Percentiles rank a stretch among this genome's conserved stretches.
Conservation (phyloP, 2,329 filamentous ascomycete genomes). For the Diaporthe aspalathi region DNA sequence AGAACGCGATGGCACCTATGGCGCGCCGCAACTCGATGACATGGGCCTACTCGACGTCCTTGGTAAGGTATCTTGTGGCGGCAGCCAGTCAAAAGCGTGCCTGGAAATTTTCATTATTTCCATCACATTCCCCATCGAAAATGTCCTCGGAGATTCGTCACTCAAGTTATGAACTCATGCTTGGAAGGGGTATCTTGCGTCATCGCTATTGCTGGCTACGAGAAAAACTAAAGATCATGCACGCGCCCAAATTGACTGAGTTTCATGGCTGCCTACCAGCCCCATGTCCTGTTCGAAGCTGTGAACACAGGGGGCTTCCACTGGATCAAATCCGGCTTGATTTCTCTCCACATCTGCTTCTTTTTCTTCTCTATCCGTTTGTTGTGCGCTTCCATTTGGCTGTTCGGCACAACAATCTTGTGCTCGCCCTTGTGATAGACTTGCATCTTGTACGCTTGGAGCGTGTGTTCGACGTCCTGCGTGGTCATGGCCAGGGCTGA, state of each 20-base stretch:
- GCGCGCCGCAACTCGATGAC: too few species aligned
- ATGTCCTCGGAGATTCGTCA: too few species aligned
- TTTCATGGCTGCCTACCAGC: slow-evolving; percentile 72
- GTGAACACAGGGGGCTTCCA: slow-evolving; percentile 98
- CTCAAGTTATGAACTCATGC: slow-evolving; percentile 11
- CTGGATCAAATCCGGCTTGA: slow-evolving; percentile 82
- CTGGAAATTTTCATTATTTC: neutral
- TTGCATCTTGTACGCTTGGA: slow-evolving; percentile 95
- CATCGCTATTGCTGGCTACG: slow-evolving; percentile 19
- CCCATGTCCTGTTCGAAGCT: slow-evolving; percentile 91
- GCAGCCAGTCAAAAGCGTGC: neutral
- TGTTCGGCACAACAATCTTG: slow-evolving; percentile 91
- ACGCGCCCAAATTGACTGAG: neutral
- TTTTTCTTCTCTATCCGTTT: slow-evolving; percentile 88
- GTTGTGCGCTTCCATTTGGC: slow-evolving; percentile 81
- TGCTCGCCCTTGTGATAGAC: slow-evolving; percentile 96
- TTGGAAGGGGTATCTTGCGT: slow-evolving; percentile 37
- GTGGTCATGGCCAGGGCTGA: slow-evolving; percentile 91
- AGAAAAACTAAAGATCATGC: neutral
- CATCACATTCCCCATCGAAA: neutral
- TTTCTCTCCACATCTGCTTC: slow-evolving; percentile 78
- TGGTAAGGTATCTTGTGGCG: neutral
- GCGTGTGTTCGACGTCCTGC: slow-evolving; percentile 92
- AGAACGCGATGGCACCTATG: neutral
- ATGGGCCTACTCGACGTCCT: neutral